Conservation (phyloP, 768 basidiomycete genomes). For the Lentinula boryana region DNA sequence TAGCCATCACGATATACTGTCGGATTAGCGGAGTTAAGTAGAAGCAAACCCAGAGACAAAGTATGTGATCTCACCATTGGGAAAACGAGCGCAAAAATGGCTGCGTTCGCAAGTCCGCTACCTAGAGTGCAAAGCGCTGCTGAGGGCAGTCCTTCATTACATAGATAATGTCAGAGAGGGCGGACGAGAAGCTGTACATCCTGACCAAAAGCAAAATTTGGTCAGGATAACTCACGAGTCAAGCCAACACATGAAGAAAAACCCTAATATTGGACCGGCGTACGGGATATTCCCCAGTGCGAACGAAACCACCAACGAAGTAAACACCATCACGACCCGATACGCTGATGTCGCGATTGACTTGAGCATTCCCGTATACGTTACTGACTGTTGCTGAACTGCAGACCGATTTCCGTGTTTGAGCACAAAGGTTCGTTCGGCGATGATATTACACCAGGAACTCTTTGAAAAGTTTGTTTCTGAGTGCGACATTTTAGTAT, state of each 20-base stretch:
- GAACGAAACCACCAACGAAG: slow-evolving; percentile 66
- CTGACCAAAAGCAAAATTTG: slow-evolving; percentile 64
- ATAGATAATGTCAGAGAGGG: background rate
- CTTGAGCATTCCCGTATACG: slow-evolving; percentile 66
- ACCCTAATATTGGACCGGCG: slow-evolving; percentile 53
- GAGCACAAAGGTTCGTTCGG: slow-evolving; percentile 67
- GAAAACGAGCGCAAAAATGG: slow-evolving; percentile 76
- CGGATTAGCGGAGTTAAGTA: background rate
- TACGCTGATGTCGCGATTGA: slow-evolving; percentile 79
- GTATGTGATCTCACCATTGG: slow-evolving; percentile 52
- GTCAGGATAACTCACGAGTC: slow-evolving; percentile 59
- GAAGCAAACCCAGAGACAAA: background rate
- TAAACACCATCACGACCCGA: slow-evolving; percentile 74
- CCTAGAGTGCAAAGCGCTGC: slow-evolving; percentile 70
- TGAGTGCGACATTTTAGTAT: background rate
- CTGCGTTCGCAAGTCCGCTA: slow-evolving; percentile 72
- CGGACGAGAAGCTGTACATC: background rate
- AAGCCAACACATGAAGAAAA: slow-evolving; percentile 80
- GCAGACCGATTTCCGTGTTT: slow-evolving; percentile 60
- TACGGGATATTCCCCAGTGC: slow-evolving; percentile 58
- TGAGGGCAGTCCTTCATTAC: slow-evolving; percentile 55
- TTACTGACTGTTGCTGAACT: slow-evolving; percentile 41
- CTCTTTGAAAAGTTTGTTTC: slow-evolving; percentile 37
- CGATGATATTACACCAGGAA: slow-evolving; percentile 72
- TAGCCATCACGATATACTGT: slow-evolving; percentile 82